A percentile compares a stretch with the other conserved stretches of the same genome.
Evolutionary conservation across 2,329 filamentous ascomycete genomes (phyloP).

Genomic region (Lasiodiplodia citricola): DNA sequence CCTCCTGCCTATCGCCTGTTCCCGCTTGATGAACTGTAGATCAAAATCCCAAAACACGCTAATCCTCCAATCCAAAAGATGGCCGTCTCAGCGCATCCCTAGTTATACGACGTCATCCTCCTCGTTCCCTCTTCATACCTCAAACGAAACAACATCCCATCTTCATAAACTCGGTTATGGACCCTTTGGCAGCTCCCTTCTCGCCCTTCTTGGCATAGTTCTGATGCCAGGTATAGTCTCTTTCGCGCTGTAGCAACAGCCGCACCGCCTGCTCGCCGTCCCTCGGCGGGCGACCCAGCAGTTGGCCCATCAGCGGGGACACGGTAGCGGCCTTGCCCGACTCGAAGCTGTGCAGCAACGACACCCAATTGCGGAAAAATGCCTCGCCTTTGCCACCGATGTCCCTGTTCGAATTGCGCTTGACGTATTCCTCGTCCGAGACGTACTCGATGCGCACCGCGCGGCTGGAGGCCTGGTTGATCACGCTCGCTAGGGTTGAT

Average conservation of each 20-base stretch:
- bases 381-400: constrained; percentile 35
- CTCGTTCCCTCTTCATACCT: background rate
- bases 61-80: background rate
- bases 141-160: constrained; percentile 17
- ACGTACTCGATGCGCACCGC: constrained; percentile 42
- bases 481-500: constrained; percentile 44
- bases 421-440: constrained; percentile 43
- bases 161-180: constrained; percentile 4
- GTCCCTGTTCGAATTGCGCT: constrained; percentile 31
- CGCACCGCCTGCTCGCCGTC: constrained; percentile 29
- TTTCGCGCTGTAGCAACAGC: constrained; percentile 32
- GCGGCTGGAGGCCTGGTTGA: constrained; percentile 44
- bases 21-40: constrained; percentile 2
- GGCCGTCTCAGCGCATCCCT: background rate
- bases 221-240: constrained; percentile 53
- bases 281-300: constrained; percentile 34
- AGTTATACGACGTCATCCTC: background rate
- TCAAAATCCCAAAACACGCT: constrained; percentile 11
- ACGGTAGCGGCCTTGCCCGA: constrained; percentile 32
- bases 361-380: constrained; percentile 45
- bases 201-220: constrained; percentile 40
- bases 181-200: background rate
- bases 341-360: constrained; percentile 34
- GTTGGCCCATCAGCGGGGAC: constrained; percentile 31
- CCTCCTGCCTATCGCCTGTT: background rate